Evolutionary conservation across 495 filamentous ascomycete genomes (phyloP), one percentile per base, ranked within the genome.

Genomic region (Cairneyella variabilis): DNA sequence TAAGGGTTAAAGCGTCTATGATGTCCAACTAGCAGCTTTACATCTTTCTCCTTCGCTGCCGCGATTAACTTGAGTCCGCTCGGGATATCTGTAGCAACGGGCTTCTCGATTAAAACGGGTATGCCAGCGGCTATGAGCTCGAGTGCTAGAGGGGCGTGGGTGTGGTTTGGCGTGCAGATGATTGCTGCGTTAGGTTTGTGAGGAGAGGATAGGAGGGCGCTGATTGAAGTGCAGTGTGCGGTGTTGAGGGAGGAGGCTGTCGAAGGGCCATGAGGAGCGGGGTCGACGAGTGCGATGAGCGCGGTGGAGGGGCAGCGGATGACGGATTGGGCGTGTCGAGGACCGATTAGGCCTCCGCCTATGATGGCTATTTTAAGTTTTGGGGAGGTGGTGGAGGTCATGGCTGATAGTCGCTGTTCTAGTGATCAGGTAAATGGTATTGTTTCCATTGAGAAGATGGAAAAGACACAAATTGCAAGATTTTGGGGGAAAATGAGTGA

Each of bases 1-100:
- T 80, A 83, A 2, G 76, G 74, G 56, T 84, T 83, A 65, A 83
- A 83, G 27, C 80, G 72, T 14, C 80, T 71, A 61, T 84, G 79
- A 59, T 84, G 79, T 36, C 80, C 82, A 37, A 82, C 76, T 4
- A 83, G 66, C 5, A 82, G 58, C 20, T 75, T 71, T n/a, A 75
- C 61, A 8, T 70, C 62, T 18, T 50, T 42, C 25, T 28, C 30
- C 7, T 56, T 43, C 1, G 57, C 59, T 11, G 50, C 49, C n/a
- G 41, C 25, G 6, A 68, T 56, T 17, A 61, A 32, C 23, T 54
- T 54, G 28, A 41, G 21, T 21, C 53, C 67, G 20, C 64, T 67
- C n/a, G 60, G 63, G n/a, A 77, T 63, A 30, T 66, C 66, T 5
- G 76, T 71, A 36, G 73, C 72, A 23, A 83, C 64, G 3, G 80